These are phyloP conservation scores for Lathyrus aphaca DNA, from an alignment of 306 rosid species.

Conservation along the genomic window DNA sequence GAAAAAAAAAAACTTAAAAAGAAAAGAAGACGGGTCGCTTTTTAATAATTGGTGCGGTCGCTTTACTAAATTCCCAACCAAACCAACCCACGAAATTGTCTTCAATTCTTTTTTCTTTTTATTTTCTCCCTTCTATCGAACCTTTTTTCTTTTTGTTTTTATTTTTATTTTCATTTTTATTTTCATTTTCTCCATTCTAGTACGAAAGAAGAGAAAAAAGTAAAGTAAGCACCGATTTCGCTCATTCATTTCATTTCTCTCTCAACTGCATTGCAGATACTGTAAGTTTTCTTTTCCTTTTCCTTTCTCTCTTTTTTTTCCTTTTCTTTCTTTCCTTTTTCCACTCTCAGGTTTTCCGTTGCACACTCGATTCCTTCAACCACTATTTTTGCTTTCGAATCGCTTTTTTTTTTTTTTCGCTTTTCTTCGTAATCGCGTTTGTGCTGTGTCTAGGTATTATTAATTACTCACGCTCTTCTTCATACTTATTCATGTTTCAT, in stretches of 20 bases:
- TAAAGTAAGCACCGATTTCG: constrained; percentile 28
- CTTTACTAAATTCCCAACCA: constrained; percentile 53
- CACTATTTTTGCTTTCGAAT: neutral
- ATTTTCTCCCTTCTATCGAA: neutral
- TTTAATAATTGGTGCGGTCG: constrained; percentile 42
- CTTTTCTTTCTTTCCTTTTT: constrained; percentile 9
- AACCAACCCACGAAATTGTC: constrained; percentile 40
- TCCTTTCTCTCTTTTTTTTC: constrained; percentile 33
- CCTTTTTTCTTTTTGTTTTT: neutral
- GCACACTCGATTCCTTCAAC: constrained; percentile 33
- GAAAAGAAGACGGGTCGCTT: constrained; percentile 39
- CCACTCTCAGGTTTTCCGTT: constrained; percentile 37
- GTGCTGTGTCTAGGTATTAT: neutral
- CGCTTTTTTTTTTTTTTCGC: neutral
- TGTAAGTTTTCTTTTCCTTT: constrained; percentile 48
- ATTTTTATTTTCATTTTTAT: neutral
- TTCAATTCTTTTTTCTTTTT: constrained; percentile 12
- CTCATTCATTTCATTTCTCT: constrained; percentile 30
- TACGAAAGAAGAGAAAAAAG: constrained; percentile 14
- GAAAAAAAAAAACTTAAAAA: neutral
- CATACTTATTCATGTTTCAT: neutral
- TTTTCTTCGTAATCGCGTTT: neutral
- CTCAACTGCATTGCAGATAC: constrained; percentile 35
- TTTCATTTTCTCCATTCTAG: neutral
- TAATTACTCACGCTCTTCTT: constrained; percentile 22